These are phyloP conservation scores for Dipteronia dyeriana DNA, from an alignment of 345 rosid genomes.

Conservation along the genomic window DNA sequence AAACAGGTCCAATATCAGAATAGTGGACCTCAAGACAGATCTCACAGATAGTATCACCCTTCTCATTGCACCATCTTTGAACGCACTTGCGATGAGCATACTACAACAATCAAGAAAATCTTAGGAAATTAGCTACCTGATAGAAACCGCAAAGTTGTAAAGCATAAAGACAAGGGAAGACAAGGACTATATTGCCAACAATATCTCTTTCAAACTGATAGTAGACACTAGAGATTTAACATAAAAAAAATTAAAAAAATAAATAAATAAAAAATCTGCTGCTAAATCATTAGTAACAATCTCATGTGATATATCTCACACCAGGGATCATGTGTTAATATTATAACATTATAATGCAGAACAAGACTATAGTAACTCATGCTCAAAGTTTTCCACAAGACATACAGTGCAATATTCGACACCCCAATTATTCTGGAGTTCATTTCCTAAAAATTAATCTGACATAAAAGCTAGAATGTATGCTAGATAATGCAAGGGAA, in stretches of 20 bases:
- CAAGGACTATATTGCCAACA: background rate
- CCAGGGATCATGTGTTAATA: background rate
- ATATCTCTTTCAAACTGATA: background rate
- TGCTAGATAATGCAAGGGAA: background rate
- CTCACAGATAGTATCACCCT: constrained; percentile 81
- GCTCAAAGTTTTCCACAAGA: background rate
- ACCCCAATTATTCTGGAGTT: background rate
- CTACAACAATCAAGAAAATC: constrained; percentile 37
- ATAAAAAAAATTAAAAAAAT: too few relatives aligned
- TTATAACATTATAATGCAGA: background rate
- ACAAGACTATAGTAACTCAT: background rate
- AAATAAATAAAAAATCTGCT: background rate
- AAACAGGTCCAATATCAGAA: constrained; percentile 12
- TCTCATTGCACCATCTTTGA: constrained; percentile 90
- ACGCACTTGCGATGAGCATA: constrained; percentile 83
- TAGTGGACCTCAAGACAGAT: constrained; percentile 72
- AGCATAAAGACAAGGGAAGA: constrained; percentile 4
- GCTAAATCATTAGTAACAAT: background rate
- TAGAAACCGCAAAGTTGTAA: background rate
- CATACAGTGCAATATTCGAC: background rate
- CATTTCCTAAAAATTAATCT: background rate
- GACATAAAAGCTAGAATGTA: background rate
- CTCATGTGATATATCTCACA: background rate
- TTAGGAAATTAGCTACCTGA: background rate
- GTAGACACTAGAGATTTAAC: background rate